Evolutionary conservation across 306 rosid species (phyloP).

Genomic region (Castanopsis chinensis): DNA sequence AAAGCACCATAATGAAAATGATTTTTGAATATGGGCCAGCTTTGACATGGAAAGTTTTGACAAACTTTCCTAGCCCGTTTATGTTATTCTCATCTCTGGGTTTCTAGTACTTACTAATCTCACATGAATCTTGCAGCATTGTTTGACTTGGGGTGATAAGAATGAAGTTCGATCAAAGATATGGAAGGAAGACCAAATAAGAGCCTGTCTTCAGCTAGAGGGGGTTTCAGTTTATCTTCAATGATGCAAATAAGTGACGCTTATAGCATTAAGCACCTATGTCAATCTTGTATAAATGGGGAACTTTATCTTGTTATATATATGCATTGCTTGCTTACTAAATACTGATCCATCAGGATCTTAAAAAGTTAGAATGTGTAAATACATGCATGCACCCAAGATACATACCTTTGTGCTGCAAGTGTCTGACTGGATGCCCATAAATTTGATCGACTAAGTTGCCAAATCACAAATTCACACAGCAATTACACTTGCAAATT

Average conservation of each 20-base stretch:
- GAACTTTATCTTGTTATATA: background rate
- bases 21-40: too few species aligned
- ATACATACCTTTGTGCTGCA: background rate
- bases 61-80: too few species aligned
- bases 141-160: background rate
- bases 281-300: background rate
- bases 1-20: too few species aligned
- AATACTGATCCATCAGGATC: background rate
- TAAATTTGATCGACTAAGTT: background rate
- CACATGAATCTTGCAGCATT: constrained; percentile 22
- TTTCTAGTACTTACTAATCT: background rate
- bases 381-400: too few species aligned
- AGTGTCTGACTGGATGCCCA: background rate
- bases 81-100: background rate
- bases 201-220: background rate
- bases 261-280: background rate
- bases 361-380: background rate
- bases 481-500: background rate
- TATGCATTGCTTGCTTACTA: background rate
- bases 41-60: too few species aligned
- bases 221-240: background rate
- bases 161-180: background rate
- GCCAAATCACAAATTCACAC: background rate
- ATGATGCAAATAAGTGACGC: constrained; percentile 9
- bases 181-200: constrained; percentile 1